phyloP scores from a whole-genome alignment of 2,329 filamentous ascomycete species.

The Moelleriella libera region DNA sequence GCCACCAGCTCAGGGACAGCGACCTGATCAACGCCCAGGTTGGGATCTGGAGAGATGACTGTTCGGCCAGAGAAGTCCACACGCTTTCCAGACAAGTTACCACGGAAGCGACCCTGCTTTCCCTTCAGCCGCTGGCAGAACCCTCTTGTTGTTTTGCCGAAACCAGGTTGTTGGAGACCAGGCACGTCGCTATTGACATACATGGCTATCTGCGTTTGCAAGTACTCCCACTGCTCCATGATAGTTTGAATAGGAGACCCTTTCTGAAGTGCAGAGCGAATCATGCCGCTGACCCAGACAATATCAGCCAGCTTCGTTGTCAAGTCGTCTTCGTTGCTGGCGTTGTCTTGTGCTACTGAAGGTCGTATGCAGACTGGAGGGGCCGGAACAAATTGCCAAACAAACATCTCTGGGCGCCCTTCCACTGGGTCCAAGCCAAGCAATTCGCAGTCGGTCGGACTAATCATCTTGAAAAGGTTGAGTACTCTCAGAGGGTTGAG shows the following conservation, averaged over 20 bases:
- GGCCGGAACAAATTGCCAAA: conserved; percentile 92
- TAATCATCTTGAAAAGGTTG: conserved; percentile 83
- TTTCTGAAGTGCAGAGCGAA: conserved; percentile 68
- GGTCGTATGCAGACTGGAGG: conserved; percentile 90
- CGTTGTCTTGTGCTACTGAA: conserved; percentile 82
- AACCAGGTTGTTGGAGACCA: conserved; percentile 75
- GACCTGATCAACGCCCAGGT: conserved; percentile 84
- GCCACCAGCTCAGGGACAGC: conserved; percentile 86
- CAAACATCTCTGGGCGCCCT: conserved; percentile 86
- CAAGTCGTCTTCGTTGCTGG: conserved; percentile 91
- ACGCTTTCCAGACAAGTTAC: conserved; percentile 93
- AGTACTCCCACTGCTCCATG: conserved; percentile 97
- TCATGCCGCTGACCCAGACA: conserved; percentile 77
- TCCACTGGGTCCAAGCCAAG: conserved; percentile 78
- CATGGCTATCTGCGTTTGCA: conserved; percentile 90
- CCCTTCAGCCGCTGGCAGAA: conserved; percentile 94
- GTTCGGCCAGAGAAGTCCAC: conserved; percentile 97
- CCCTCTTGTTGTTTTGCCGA: conserved; percentile 79
- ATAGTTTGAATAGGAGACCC: conserved; percentile 78
- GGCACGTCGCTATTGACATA: conserved; percentile 97
- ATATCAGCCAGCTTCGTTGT: conserved; percentile 97
- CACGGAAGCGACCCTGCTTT: conserved; percentile 93
- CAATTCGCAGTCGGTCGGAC: conserved; percentile 74
- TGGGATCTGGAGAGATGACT: conserved; percentile 95
- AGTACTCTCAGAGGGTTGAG: conserved; percentile 79